Evolutionary conservation across 352 stramenopile genomes (phyloP).

Genomic region (Peronosclerospora sorghi): DNA sequence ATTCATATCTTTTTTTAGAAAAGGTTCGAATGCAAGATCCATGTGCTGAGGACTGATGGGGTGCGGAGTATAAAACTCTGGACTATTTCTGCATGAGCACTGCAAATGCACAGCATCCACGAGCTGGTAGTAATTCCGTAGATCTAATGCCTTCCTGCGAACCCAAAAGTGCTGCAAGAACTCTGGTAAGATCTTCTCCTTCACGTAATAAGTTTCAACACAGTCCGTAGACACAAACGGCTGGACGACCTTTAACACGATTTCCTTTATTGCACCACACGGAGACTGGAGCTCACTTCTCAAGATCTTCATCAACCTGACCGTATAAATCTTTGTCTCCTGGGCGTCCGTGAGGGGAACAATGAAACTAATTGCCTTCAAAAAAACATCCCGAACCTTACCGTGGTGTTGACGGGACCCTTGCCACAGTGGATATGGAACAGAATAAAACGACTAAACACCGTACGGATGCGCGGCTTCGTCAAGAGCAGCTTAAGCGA

Average conservation of each 20-base stretch:
- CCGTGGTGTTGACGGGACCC: slow-evolving; percentile 95
- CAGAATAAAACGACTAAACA: slow-evolving; percentile 99
- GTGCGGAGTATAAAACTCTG: too few species aligned
- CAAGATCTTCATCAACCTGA: slow-evolving; percentile 98
- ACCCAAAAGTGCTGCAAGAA: slow-evolving; percentile 99
- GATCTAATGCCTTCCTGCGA: slow-evolving; percentile 94
- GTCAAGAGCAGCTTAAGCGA: slow-evolving; percentile 94
- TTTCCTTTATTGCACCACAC: slow-evolving; percentile 99
- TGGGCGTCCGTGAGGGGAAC: slow-evolving; percentile 99
- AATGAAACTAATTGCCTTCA: slow-evolving; percentile 99
- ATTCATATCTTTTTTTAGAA: too few species aligned
- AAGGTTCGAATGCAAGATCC: too few species aligned
- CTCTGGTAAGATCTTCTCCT: slow-evolving; percentile 95
- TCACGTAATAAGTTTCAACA: slow-evolving; percentile 96
- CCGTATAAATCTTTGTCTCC: slow-evolving; percentile 99
- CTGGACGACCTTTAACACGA: slow-evolving; percentile 93
- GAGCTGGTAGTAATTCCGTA: slow-evolving; percentile 96
- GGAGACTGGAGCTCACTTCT: slow-evolving; percentile 97
- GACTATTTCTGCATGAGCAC: too few species aligned
- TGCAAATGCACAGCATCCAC: too few species aligned
- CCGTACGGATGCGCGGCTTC: slow-evolving; percentile 98
- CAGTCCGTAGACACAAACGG: slow-evolving; percentile 98
- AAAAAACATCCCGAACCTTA: slow-evolving; percentile 95
- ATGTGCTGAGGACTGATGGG: too few species aligned
- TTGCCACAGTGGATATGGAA: slow-evolving; percentile 95